Percentiles rank a stretch among this genome's conserved stretches.
These are phyloP conservation scores for Camellia granthamiana DNA, from an alignment of 148 eudicot genomes.

Conservation along the genomic window DNA sequence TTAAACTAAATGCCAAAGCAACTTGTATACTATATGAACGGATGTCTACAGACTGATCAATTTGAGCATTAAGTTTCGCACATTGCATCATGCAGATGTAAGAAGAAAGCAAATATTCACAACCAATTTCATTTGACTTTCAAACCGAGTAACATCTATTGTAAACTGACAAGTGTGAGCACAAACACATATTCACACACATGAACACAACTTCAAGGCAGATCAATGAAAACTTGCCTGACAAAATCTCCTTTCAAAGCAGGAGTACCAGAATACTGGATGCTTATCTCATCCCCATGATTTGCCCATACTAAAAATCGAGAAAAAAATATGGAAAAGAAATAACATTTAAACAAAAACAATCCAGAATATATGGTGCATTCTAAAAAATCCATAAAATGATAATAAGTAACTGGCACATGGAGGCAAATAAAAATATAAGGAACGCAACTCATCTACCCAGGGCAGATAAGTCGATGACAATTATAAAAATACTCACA, in stretches of 20 bases:
- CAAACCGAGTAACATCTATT: not conserved
- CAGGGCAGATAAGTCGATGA: not conserved
- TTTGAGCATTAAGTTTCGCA: not conserved
- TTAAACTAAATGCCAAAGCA: not conserved
- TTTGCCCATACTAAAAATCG: constrained; percentile 81
- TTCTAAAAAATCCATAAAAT: not conserved
- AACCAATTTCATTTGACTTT: not conserved
- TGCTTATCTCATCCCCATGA: constrained; percentile 97
- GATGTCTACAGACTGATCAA: not conserved
- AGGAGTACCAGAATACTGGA: constrained; percentile 96
- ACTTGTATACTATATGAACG: not conserved
- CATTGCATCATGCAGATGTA: not conserved
- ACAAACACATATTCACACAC: not conserved
- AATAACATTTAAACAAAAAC: not conserved
- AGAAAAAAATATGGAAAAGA: constrained; percentile 9
- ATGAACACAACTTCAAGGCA: not conserved
- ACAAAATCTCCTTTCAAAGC: constrained; percentile 98
- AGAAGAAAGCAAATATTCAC: not conserved
- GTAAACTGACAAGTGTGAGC: not conserved
- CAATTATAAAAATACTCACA: constrained; percentile 45
- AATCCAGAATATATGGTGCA: not conserved
- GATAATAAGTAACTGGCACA: not conserved
- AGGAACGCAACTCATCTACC: constrained; percentile 7
- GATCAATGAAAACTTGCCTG: constrained; percentile 45
- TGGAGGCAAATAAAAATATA: not conserved